phyloP scores from a whole-genome alignment of 2,329 filamentous ascomycete genomes.

The Aschersonia sp. region DNA sequence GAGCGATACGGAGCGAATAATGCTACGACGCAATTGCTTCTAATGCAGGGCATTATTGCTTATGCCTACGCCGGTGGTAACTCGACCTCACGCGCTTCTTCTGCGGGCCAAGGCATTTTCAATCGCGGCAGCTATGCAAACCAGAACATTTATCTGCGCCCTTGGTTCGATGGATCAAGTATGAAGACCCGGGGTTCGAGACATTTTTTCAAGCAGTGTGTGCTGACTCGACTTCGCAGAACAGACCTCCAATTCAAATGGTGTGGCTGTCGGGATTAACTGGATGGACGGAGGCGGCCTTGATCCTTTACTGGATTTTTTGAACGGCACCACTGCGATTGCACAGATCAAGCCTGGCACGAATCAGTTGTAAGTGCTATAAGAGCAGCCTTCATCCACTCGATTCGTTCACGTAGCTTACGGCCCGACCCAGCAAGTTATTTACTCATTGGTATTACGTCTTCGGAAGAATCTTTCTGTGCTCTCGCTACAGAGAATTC shows the following conservation, averaged over 20 bases:
- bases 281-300: constrained; percentile 17
- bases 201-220: not conserved
- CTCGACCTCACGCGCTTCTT: constrained; percentile 5
- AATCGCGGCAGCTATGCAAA: constrained; percentile 11
- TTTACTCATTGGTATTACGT: constrained; percentile 15
- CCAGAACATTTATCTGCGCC: constrained; percentile 10
- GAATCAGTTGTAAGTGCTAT: constrained; percentile 9
- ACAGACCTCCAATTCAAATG: constrained; percentile 14
- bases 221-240: constrained; percentile 1
- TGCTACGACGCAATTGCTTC: constrained; percentile 10
- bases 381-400: not conserved
- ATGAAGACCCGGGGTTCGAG: not conserved
- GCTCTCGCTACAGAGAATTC: constrained; percentile 8
- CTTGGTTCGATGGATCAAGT: constrained; percentile 17
- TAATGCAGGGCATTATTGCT: constrained; percentile 15
- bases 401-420: not conserved
- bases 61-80: constrained; percentile 13
- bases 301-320: constrained; percentile 10
- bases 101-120: constrained; percentile 14
- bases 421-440: constrained; percentile 8
- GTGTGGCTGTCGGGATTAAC: constrained; percentile 10
- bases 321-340: constrained; percentile 9
- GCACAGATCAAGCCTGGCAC: constrained; percentile 10
- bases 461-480: constrained; percentile 14
- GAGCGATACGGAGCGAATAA: constrained; percentile 10